A percentile compares a stretch with the other conserved stretches of the same genome.
These are phyloP conservation scores for Paramecium bursaria DNA, from an alignment of 73 alveolate genomes.

Conservation along the genomic window DNA sequence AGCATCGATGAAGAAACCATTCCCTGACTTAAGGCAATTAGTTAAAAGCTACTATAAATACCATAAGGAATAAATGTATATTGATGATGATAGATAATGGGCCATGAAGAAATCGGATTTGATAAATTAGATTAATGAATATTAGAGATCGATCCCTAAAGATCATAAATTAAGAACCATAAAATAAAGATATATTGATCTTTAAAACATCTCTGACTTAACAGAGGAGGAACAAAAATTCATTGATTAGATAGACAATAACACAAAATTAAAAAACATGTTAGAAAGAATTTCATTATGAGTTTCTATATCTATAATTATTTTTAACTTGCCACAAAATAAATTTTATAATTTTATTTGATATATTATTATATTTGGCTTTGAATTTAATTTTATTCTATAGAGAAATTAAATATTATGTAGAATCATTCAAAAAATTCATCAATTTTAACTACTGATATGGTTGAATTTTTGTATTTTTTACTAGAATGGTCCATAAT, in stretches of 20 bases:
- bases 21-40: not conserved
- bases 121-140: not conserved
- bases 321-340: too few relatives aligned
- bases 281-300: too few relatives aligned
- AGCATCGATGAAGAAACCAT: constrained; percentile 37
- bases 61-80: constrained; percentile 19
- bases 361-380: too few relatives aligned
- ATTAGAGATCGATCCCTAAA: constrained; percentile 14
- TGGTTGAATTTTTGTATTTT: too few relatives aligned
- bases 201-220: not conserved
- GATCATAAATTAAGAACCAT: constrained; percentile 9
- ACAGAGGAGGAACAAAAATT: constrained; percentile 4
- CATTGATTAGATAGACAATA: constrained; percentile 7
- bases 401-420: too few relatives aligned
- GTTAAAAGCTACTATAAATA: constrained; percentile 6
- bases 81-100: constrained; percentile 56
- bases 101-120: constrained; percentile 18
- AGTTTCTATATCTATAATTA: too few relatives aligned
- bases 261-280: constrained; percentile 8
- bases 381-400: too few relatives aligned
- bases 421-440: too few relatives aligned
- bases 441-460: too few relatives aligned
- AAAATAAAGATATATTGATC: not conserved
- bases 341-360: too few relatives aligned
- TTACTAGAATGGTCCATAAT: too few relatives aligned